Conservation (phyloP, 176 grass and related monocot species). For the Oryza longistaminata region DNA sequence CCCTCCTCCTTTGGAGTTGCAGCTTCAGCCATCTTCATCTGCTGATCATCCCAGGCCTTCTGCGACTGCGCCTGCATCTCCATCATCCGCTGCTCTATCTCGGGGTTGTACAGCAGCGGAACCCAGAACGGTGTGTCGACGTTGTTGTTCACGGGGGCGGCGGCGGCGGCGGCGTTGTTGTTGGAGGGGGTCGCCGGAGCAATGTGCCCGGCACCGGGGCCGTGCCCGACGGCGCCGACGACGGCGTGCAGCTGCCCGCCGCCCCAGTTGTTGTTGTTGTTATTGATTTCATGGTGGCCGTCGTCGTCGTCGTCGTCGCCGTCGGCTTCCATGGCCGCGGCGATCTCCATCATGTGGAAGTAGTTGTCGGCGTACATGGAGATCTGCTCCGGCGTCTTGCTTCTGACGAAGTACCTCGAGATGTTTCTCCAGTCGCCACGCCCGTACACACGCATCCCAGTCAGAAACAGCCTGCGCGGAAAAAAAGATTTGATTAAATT, state of each 20-base stretch:
- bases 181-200: background rate
- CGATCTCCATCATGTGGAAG: background rate
- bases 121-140: background rate
- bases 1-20: too few relatives aligned
- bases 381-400: slow-evolving; percentile 8
- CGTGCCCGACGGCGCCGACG: background rate
- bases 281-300: too few relatives aligned
- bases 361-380: slow-evolving; percentile 44
- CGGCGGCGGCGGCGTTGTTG: too few relatives aligned
- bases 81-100: background rate
- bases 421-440: slow-evolving; percentile 38
- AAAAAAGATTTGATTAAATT: too few relatives aligned
- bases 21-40: background rate
- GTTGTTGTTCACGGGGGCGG: background rate
- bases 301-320: too few relatives aligned
- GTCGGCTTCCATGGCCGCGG: too few relatives aligned
- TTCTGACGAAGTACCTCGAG: slow-evolving; percentile 26
- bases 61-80: background rate
- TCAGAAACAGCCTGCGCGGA: slow-evolving; percentile 10
- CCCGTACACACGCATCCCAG: background rate
- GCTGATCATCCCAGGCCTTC: background rate
- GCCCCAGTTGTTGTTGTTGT: background rate
- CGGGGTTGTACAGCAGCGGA: background rate
- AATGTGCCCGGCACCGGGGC: too few relatives aligned
- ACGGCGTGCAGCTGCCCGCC: background rate